Evolutionary conservation across 2,329 filamentous ascomycete species (phyloP).

Genomic region (Bipolaris sorokiniana): DNA sequence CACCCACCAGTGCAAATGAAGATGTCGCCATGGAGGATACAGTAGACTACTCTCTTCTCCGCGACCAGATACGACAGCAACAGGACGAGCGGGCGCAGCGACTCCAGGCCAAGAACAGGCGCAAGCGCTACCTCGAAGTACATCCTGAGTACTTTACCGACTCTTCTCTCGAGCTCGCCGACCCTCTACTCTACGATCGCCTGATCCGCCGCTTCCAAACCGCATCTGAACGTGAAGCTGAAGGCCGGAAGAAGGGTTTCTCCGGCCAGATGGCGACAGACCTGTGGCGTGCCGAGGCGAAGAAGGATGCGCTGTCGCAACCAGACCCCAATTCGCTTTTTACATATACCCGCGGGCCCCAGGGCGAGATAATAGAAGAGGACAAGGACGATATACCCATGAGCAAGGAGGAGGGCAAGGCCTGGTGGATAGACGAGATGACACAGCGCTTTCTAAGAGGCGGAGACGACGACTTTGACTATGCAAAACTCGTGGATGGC

Average conservation of each 20-base stretch:
- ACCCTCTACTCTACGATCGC: constrained; percentile 82
- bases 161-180: constrained; percentile 66
- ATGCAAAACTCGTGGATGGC: constrained; percentile 67
- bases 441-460: constrained; percentile 76
- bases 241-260: constrained; percentile 77
- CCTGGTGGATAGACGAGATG: constrained; percentile 75
- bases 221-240: constrained; percentile 72
- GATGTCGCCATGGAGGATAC: constrained; percentile 24
- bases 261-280: constrained; percentile 80
- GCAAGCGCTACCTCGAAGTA: constrained; percentile 75
- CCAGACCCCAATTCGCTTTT: constrained; percentile 59
- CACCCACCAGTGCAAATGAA: constrained; percentile 7
- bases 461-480: constrained; percentile 79
- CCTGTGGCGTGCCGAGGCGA: constrained; percentile 76
- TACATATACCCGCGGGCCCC: constrained; percentile 57
- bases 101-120: constrained; percentile 73
- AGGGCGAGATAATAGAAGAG: constrained; percentile 64
- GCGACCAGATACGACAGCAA: constrained; percentile 18
- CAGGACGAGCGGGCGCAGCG: constrained; percentile 29
- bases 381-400: constrained; percentile 63
- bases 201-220: constrained; percentile 80
- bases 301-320: constrained; percentile 67
- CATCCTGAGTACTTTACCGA: constrained; percentile 74
- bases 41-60: constrained; percentile 22
- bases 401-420: constrained; percentile 69